Evolutionary conservation across 2,329 filamentous ascomycete genomes (phyloP).

Genomic region (Pestalotiopsis fici): DNA sequence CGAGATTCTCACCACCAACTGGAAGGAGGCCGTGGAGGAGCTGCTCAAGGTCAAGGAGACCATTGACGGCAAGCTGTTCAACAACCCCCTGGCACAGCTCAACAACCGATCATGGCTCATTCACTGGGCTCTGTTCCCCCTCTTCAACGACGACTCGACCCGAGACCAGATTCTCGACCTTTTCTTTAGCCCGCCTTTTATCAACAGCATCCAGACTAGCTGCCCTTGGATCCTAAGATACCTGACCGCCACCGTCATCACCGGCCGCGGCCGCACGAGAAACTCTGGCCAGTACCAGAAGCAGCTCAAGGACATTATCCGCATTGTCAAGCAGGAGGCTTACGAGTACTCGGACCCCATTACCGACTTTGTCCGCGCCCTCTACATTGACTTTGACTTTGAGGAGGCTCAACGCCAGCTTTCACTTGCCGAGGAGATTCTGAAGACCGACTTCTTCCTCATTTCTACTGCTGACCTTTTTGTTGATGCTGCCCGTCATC

Average conservation of each 20-base stretch:
- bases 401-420: constrained; percentile 94
- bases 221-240: constrained; percentile 98
- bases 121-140: constrained; percentile 98
- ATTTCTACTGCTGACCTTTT: constrained; percentile 82
- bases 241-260: constrained; percentile 91
- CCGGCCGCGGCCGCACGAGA: constrained; percentile 78
- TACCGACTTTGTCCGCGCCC: constrained; percentile 92
- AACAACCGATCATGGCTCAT: constrained; percentile 96
- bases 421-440: constrained; percentile 82
- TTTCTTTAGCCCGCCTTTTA: constrained; percentile 95
- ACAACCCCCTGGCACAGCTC: constrained; percentile 92
- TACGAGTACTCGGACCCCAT: constrained; percentile 98
- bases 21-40: constrained; percentile 92
- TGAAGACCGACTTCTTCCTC: constrained; percentile 95
- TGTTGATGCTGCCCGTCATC: constrained; percentile 89
- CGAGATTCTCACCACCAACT: constrained; percentile 93
- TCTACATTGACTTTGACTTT: constrained; percentile 96
- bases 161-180: constrained; percentile 91
- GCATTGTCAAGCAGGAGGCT: constrained; percentile 93
- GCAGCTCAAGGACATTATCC: constrained; percentile 95
- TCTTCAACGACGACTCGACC: constrained; percentile 95
- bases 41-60: constrained; percentile 85
- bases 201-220: constrained; percentile 98
- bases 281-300: constrained; percentile 92
- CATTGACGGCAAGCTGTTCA: constrained; percentile 94